A percentile compares a stretch with the other conserved stretches of the same genome.
Conservation (phyloP, 306 rosid genomes). For the Cicer chorassanicum region DNA sequence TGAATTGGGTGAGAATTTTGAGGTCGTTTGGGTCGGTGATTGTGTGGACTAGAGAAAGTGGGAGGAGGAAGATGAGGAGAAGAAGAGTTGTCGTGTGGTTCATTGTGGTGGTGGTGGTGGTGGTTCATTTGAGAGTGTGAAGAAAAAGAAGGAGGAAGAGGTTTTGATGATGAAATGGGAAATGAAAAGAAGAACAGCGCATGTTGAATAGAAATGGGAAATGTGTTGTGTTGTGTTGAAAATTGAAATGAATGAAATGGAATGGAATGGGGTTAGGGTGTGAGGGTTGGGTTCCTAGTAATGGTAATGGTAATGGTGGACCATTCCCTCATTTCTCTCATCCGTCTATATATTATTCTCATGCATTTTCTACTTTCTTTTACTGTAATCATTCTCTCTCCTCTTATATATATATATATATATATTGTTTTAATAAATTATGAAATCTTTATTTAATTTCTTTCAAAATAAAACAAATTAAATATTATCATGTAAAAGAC, state of each 20-base stretch:
- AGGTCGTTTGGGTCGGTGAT: slow-evolving; percentile 72
- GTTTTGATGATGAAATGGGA: slow-evolving; percentile 39
- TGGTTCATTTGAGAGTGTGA: slow-evolving; percentile 45
- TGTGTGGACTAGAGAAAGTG: slow-evolving; percentile 21
- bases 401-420: too few species aligned
- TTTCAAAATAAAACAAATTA: too few species aligned
- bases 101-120: slow-evolving; percentile 7
- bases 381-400: too few species aligned
- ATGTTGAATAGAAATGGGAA: not conserved
- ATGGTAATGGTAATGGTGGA: not conserved
- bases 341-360: too few species aligned
- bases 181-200: not conserved
- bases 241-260: not conserved
- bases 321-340: not conserved
- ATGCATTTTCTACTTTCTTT: too few species aligned
- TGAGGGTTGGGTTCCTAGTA: not conserved
- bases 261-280: not conserved
- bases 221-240: not conserved
- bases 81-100: slow-evolving; percentile 12
- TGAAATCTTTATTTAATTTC: too few species aligned
- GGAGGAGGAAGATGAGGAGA: slow-evolving; percentile 44
- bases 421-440: too few species aligned
- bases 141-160: not conserved
- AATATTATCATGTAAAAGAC: too few species aligned
- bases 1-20: slow-evolving; percentile 63